phyloP scores from a whole-genome alignment of 1,284 basidiomycete genomes.

The Cryptococcus neoformans region DNA sequence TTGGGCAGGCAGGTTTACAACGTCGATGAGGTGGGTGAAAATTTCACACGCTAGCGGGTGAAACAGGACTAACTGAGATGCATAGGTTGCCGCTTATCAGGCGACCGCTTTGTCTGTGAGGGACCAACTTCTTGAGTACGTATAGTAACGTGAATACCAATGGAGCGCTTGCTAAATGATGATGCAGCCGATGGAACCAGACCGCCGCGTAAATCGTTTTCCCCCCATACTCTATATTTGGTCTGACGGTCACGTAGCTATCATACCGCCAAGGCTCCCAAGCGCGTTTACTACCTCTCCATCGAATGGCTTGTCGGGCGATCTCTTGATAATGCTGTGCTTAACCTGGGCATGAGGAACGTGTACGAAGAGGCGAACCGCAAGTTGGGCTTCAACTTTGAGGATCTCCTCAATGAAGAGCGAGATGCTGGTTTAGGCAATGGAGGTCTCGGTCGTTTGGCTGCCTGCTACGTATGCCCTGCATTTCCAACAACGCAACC shows the following conservation, averaged over 20 bases:
- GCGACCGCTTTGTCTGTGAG: conserved; percentile 63
- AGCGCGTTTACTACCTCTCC: conserved; percentile 71
- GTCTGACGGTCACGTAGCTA: conserved; percentile 23
- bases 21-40: conserved; percentile 65
- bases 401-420: conserved; percentile 80
- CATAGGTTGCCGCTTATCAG: conserved; percentile 48
- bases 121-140: conserved; percentile 65
- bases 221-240: neutral
- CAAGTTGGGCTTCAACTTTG: conserved; percentile 72
- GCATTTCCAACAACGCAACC: neutral
- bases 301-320: conserved; percentile 79
- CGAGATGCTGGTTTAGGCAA: conserved; percentile 88
- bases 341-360: conserved; percentile 79
- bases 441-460: conserved; percentile 76
- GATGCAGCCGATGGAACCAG: conserved; percentile 46
- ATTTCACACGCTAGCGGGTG: neutral
- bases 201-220: conserved; percentile 31
- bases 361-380: conserved; percentile 65
- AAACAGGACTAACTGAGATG: neutral
- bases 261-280: conserved; percentile 45
- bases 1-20: conserved; percentile 85
- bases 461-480: conserved; percentile 77
- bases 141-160: neutral
- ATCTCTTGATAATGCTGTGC: conserved; percentile 81
- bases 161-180: neutral